Conservation (phyloP, 768 basidiomycete species). For the Tephrocybe sp. region DNA sequence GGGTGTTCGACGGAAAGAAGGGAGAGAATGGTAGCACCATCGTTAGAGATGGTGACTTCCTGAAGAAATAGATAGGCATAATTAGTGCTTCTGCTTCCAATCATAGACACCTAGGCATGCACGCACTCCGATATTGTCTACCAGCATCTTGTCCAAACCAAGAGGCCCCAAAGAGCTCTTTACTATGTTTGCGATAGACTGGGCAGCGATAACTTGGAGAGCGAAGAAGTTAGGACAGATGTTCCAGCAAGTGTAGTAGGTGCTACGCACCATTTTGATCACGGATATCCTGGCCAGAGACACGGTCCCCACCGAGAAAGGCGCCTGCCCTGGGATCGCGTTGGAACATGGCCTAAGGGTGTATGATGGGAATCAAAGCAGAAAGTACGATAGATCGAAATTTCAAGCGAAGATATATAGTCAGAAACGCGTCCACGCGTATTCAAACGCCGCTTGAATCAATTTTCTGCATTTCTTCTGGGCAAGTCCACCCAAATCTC, state of each 20-base stretch:
- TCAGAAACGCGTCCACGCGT: slow-evolving; percentile 24
- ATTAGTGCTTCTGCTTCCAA: slow-evolving; percentile 4
- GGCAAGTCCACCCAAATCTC: neutral
- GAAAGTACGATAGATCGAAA: slow-evolving; percentile 6
- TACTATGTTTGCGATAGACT: slow-evolving; percentile 95
- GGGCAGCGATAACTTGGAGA: slow-evolving; percentile 83
- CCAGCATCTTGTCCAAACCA: slow-evolving; percentile 95
- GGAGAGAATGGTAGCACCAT: slow-evolving; percentile 97
- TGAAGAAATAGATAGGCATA: slow-evolving; percentile 28
- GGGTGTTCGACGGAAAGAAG: slow-evolving; percentile 95
- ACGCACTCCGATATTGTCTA: slow-evolving; percentile 94
- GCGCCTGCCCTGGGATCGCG: slow-evolving; percentile 90
- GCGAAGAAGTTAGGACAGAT: slow-evolving; percentile 4
- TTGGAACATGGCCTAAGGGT: slow-evolving; percentile 65
- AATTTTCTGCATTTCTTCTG: slow-evolving; percentile 7
- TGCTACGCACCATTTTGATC: slow-evolving; percentile 85
- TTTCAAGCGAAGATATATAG: slow-evolving; percentile 6
- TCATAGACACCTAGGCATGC: neutral
- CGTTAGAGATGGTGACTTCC: slow-evolving; percentile 99
- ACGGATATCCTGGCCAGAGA: slow-evolving; percentile 93
- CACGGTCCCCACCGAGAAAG: slow-evolving; percentile 91
- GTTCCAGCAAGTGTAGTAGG: neutral
- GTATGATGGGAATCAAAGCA: slow-evolving; percentile 5
- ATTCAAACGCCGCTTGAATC: slow-evolving; percentile 23
- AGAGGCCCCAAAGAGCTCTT: slow-evolving; percentile 95